Base-by-base conservation (phyloP, 2,329 filamentous ascomycete species). In the Calonectria honghensis region DNA sequence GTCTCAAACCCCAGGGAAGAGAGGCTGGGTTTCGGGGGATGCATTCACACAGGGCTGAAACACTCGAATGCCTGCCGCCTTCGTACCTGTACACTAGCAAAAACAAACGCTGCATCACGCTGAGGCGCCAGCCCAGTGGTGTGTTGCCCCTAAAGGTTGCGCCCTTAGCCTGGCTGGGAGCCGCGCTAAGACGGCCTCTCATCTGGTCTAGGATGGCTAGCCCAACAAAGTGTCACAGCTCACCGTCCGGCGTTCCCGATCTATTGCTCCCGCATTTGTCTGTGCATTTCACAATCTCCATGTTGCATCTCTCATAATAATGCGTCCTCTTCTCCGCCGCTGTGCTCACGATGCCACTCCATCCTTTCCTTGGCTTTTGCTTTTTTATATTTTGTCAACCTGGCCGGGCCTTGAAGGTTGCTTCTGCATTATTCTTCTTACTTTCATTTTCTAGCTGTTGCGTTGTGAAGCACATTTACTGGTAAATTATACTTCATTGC, bases 191-290 rank as follows among this genome's bases (percentile, higher is more conserved):
- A 16, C 35, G 11, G 54, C n/a, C 32, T 59, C n/a, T n/a, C 35
- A 13, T 35, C n/a, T 59, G 32, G 32, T 16, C 32, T 18, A 27
- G 39, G 57, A 37, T 13, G 32, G 32, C 35, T 41, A 41, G 57
- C 35, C 32, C 6, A 63, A 41, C 11, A 41, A 29, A 41, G n/a
- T 29, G 57, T 63, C 57, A 63, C 57, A 41, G 57, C 57, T 63
- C 57, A 63, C 57, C 35, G 57, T 63, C 57, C 57, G 57, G 57
- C 57, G 57, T 63, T 63, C 57, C 57, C 57, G 57, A 63, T 63
- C 11, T 63, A 63, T 63, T 63, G 24, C 57, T 63, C 32, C 57
- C 37, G 57, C 57, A 63, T 41, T 18, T 63, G 57, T 37, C 57
- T 41, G 57, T 63, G 57, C 57, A 63, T 63, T 63, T 16, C 32